These are phyloP conservation scores for Arthrobotrys conoides DNA, from an alignment of 2,329 filamentous ascomycete species.

Conservation along the genomic window DNA sequence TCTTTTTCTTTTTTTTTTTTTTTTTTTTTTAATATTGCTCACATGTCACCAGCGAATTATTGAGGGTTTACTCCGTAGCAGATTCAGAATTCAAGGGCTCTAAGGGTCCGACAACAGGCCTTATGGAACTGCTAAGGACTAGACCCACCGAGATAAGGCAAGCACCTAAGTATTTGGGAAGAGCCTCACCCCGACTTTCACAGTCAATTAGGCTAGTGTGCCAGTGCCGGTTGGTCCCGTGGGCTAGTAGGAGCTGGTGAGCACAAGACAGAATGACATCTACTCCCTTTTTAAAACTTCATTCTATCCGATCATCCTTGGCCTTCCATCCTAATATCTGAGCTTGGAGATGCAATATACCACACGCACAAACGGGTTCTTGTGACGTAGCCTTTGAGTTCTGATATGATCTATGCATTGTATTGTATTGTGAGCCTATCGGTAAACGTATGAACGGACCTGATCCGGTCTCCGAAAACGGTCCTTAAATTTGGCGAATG, in stretches of 20 bases:
- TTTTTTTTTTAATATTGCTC: no score
- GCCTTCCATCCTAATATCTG: no score
- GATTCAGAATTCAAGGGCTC: no score
- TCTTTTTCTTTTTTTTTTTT: background rate
- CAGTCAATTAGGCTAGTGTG: background rate
- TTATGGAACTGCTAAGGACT: background rate
- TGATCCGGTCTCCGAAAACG: slow-evolving; percentile 2
- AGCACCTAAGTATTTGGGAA: background rate
- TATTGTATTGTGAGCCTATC: no score
- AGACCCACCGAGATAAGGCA: no score
- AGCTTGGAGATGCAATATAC: no score
- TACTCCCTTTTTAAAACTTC: no score
- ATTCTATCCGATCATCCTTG: no score
- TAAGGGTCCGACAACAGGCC: no score
- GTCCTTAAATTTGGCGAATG: background rate
- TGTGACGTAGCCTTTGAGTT: background rate
- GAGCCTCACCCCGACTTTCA: background rate
- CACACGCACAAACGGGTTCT: background rate
- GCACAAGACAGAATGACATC: background rate
- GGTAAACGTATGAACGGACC: background rate
- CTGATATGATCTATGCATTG: background rate
- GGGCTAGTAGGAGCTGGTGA: background rate
- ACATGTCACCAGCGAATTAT: no score
- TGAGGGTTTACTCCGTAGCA: no score
- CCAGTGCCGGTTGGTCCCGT: background rate